These are phyloP conservation scores for Coniferiporia sulphurascens DNA, from an alignment of 1,284 basidiomycete genomes.

Conservation along the genomic window DNA sequence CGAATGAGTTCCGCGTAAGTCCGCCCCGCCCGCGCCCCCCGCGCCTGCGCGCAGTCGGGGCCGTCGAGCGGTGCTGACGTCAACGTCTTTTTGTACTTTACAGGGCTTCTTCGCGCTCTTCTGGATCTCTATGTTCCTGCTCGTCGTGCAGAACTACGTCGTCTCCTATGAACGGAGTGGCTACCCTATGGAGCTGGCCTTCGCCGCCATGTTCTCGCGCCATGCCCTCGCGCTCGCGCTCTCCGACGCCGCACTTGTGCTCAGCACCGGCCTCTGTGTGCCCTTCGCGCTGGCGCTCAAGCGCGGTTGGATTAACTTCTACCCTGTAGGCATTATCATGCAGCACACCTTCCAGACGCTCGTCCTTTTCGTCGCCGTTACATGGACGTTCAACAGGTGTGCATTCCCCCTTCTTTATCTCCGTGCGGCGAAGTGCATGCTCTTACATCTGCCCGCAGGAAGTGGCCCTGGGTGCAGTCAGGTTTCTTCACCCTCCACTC, in stretches of 20 bases:
- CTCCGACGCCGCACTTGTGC: constrained; percentile 79
- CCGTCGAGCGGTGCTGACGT: too few species aligned
- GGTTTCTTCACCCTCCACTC: constrained; percentile 94
- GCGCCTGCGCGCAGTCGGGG: too few species aligned
- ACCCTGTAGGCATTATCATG: constrained; percentile 66
- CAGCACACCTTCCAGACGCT: constrained; percentile 77
- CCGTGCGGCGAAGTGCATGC: not conserved
- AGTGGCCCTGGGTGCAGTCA: constrained; percentile 98
- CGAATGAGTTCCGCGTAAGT: constrained; percentile 82
- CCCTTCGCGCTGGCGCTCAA: constrained; percentile 77
- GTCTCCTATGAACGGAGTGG: constrained; percentile 74
- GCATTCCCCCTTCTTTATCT: constrained; percentile 14
- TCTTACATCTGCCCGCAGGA: constrained; percentile 34
- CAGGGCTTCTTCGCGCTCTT: constrained; percentile 92
- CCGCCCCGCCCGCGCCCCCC: not conserved
- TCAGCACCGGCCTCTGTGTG: constrained; percentile 73
- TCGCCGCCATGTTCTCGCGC: constrained; percentile 84
- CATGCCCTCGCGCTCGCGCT: constrained; percentile 82
- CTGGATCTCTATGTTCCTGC: constrained; percentile 84
- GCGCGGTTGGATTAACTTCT: constrained; percentile 75
- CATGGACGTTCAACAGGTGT: constrained; percentile 78
- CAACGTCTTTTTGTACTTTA: not conserved
- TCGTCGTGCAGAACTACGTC: constrained; percentile 74
- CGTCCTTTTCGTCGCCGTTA: constrained; percentile 68
- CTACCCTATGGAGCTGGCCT: constrained; percentile 73